These are phyloP conservation scores for Zelonia costaricensis DNA, from an alignment of 208 protist species.

Conservation along the genomic window DNA sequence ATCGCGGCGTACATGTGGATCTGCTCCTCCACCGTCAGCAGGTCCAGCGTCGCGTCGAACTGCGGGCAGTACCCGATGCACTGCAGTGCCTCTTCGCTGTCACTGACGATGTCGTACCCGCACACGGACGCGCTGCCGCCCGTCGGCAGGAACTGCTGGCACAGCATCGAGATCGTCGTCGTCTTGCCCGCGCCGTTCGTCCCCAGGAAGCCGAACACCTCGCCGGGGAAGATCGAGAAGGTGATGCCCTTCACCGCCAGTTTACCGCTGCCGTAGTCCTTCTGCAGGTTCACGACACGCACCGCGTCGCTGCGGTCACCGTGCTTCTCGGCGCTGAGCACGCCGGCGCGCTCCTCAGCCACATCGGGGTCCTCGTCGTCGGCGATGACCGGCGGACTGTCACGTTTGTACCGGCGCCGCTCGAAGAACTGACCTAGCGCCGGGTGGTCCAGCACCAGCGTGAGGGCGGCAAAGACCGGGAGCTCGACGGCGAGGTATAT, in stretches of 20 bases:
- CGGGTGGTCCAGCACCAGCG: constrained; percentile 68
- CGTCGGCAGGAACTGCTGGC: constrained; percentile 72
- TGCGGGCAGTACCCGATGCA: constrained; percentile 93
- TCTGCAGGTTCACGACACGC: constrained; percentile 51
- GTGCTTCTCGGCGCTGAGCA: constrained; percentile 37
- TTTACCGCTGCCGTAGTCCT: constrained; percentile 63
- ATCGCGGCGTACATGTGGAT: constrained; percentile 32
- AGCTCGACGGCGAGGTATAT: constrained; percentile 62
- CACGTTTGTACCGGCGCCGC: constrained; percentile 30
- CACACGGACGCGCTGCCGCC: constrained; percentile 59
- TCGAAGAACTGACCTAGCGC: constrained; percentile 28
- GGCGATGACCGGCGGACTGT: too few species aligned
- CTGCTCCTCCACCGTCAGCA: constrained; percentile 91
- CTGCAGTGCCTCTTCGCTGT: constrained; percentile 44
- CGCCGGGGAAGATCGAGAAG: constrained; percentile 63
- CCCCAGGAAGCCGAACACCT: constrained; percentile 89
- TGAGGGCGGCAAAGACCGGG: constrained; percentile 55
- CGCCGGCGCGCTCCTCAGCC: constrained; percentile 35
- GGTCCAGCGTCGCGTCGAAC: constrained; percentile 89
- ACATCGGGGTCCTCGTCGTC: constrained; percentile 26
- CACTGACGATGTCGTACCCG: constrained; percentile 52
- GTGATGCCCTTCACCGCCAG: constrained; percentile 67
- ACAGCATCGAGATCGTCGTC: constrained; percentile 82
- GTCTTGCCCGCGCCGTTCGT: constrained; percentile 93
- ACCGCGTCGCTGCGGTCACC: constrained; percentile 45